phyloP scores from a whole-genome alignment of 2,329 filamentous ascomycete genomes.

The Beauveria caledonica region DNA sequence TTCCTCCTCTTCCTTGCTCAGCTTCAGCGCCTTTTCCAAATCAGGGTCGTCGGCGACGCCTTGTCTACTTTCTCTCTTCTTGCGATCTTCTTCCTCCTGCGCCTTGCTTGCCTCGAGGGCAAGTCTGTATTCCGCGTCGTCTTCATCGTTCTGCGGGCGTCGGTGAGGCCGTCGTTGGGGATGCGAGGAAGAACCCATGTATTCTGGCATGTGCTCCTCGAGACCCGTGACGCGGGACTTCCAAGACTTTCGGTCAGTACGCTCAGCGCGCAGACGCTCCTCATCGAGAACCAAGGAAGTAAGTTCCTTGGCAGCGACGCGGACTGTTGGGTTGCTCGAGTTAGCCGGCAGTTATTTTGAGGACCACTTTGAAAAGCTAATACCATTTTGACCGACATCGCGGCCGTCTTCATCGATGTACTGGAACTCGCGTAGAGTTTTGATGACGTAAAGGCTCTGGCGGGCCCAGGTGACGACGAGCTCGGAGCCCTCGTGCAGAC shows the following conservation, averaged over 20 bases:
- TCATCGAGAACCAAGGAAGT: slow-evolving; percentile 89
- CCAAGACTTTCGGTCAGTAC: slow-evolving; percentile 88
- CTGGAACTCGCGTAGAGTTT: slow-evolving; percentile 93
- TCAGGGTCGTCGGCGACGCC: slow-evolving; percentile 69
- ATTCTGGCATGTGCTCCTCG: slow-evolving; percentile 61
- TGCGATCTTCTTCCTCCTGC: slow-evolving; percentile 84
- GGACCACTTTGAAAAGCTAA: slow-evolving; percentile 12
- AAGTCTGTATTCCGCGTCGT: slow-evolving; percentile 82
- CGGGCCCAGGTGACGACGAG: slow-evolving; percentile 95
- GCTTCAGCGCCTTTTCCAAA: slow-evolving; percentile 85
- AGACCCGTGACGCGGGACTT: slow-evolving; percentile 93
- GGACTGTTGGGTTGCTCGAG: slow-evolving; percentile 49
- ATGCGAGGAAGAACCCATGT: slow-evolving; percentile 27
- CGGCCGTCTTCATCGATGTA: slow-evolving; percentile 92
- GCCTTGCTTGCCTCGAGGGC: slow-evolving; percentile 92
- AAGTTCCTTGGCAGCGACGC: slow-evolving; percentile 91
- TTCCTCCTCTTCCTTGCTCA: slow-evolving; percentile 93
- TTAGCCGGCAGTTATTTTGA: slow-evolving; percentile 8
- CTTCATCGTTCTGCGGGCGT: slow-evolving; percentile 57
- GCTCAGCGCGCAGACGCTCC: slow-evolving; percentile 81
- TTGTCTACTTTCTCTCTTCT: slow-evolving; percentile 58
- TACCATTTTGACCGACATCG: slow-evolving; percentile 95
- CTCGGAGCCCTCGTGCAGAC: slow-evolving; percentile 93
- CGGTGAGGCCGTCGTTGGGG: slow-evolving; percentile 37
- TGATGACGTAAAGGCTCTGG: slow-evolving; percentile 98